phyloP scores from a whole-genome alignment of 768 basidiomycete species.

The Xanthoconium stramineum region DNA sequence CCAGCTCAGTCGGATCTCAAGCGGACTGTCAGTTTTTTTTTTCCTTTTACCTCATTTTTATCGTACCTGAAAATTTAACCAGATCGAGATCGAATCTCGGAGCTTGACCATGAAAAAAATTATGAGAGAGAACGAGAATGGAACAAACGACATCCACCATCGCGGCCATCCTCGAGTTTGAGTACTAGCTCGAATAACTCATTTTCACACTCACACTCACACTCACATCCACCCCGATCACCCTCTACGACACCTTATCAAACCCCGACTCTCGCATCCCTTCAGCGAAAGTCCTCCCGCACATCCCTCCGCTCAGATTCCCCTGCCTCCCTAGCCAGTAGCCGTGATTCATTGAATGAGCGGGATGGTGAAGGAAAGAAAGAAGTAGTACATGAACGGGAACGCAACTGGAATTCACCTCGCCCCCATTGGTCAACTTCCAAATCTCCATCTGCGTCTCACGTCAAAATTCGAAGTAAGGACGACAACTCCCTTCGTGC shows the following conservation, averaged over 20 bases:
- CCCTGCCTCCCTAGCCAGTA: slow-evolving; percentile 38
- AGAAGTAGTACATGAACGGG: slow-evolving; percentile 49
- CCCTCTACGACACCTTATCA: slow-evolving; percentile 37
- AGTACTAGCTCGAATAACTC: slow-evolving; percentile 34
- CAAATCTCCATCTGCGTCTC: slow-evolving; percentile 18
- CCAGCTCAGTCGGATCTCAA: slow-evolving; percentile 47
- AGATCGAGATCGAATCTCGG: slow-evolving; percentile 47
- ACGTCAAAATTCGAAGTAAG: neutral
- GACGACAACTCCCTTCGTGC: slow-evolving; percentile 13
- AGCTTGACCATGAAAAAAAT: slow-evolving; percentile 42
- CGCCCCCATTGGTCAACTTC: slow-evolving; percentile 49
- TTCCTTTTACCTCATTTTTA: neutral
- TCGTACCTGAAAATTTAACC: neutral
- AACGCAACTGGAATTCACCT: slow-evolving; percentile 72
- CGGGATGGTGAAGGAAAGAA: slow-evolving; percentile 27
- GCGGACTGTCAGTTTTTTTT: slow-evolving; percentile 45
- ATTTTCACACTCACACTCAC: slow-evolving; percentile 36
- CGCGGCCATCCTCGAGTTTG: slow-evolving; percentile 45
- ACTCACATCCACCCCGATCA: slow-evolving; percentile 38
- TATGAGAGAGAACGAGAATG: slow-evolving; percentile 52
- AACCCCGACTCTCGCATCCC: slow-evolving; percentile 29
- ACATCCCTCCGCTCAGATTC: slow-evolving; percentile 40
- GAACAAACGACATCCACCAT: slow-evolving; percentile 44
- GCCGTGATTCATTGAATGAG: slow-evolving; percentile 34
- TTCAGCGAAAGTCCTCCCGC: slow-evolving; percentile 34